Evolutionary conservation across 2,329 filamentous ascomycete genomes (phyloP), one percentile per base, ranked within the genome.

Genomic region (Colletotrichum lentis): DNA sequence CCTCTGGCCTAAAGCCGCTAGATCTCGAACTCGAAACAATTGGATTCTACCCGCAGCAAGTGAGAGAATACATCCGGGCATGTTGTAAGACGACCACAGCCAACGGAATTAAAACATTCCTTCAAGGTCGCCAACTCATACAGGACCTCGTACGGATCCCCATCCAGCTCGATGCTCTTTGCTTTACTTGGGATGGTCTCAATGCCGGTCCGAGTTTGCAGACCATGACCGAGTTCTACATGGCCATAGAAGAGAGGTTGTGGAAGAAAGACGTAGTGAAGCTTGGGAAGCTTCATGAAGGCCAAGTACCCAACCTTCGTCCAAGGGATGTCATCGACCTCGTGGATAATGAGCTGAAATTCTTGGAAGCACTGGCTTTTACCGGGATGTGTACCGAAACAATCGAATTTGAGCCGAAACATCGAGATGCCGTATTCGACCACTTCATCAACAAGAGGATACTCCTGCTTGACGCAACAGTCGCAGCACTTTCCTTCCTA

Each of bases 21-120:
- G 65, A 81, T 61, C 74, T 80, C 1, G 76, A 81, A 67, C 52
- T 82, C 18, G 79, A 82, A 70, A 79, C 78, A 0, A 74, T 81
- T 39, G 80, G 80, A 46, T 82, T 82, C 71, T 69, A 74, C 52
- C 73, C 71, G 20, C 67, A 74, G 22, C 79, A 82, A 71, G 76
- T 81, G 4, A 35, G 12, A 14, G 10, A 39, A 39, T 39, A 39
- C 37, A 39, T 39, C 37, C 12, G 37, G 37, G 8, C 37, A 39
- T 39, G 10, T 12, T 39, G 8, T 39, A 14, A 39, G 10, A 39
- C 5, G 12, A 39, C 37, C 3, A 39, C 8, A 39, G 74, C 2
- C 67, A 55, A 0, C 81, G 81, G 69, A 2, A 72, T 82, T 16
- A 60, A 72, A 37, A 62, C 68, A 4, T 82, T 80, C 47, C 72